Evolutionary conservation across 2,329 filamentous ascomycete genomes (phyloP), one percentile per base, ranked within the genome.

Genomic region (Colletotrichum magnum): DNA sequence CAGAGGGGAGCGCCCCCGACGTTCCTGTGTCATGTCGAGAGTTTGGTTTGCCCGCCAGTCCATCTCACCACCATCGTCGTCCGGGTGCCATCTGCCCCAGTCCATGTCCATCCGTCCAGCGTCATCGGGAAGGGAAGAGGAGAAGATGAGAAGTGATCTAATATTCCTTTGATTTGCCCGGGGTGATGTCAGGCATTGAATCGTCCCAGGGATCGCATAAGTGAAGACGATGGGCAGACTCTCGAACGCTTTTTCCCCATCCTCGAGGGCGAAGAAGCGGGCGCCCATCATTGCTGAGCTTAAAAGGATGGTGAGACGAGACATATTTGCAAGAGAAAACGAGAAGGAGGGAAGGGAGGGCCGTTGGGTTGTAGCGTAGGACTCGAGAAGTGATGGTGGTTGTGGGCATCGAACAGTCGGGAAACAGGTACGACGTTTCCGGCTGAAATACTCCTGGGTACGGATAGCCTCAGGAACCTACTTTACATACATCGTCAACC

Each of bases 11-110:
- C 10, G 26, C 48, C 56, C 43, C 51, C 67, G 56, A 57, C 21
- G 50, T 61, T 66, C 57, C 47, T 66, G 67, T 61, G 62, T 66
- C 67, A 66, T 47, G 67, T 69, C 45, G 12, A 64, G 62, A 66
- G 32, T 66, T 57, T 69, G 45, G 16, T 50, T 28, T 12, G 58
- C 58, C 58, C 58, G 47, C 58, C 32, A 47, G 32, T 32, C 58
- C 58, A 60, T 50, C 47, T 60, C 47, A 9, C 13, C 21, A 15
- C 21, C 47, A 32, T 47, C 45, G 47, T 52, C 47, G 51, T 52
- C 58, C 13, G 13, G 41, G 41, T 36, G 32, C 32, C 32, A 36
- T 36, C 32, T 36, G 32, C 32, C 32, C 32, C 32, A 36, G 32
- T 36, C 32, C 32, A 36, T 36, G 32, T 36, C 10, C 10, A 36